phyloP scores from a whole-genome alignment of 768 basidiomycete genomes.

The Scleroderma bovista region DNA sequence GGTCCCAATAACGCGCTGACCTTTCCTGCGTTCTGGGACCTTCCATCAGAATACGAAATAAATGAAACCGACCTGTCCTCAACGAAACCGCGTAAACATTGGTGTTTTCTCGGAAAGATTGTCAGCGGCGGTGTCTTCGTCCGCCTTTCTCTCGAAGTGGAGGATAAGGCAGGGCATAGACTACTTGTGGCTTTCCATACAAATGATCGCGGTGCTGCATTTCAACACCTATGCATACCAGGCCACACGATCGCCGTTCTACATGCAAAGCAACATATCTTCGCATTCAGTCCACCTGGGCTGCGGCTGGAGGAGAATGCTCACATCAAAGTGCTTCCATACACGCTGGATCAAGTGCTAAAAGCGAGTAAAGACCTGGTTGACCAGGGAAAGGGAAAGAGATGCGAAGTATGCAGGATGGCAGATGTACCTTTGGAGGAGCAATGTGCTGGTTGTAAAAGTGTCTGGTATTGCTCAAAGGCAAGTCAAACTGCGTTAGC shows the following conservation, averaged over 20 bases:
- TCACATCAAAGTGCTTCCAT: conserved; percentile 23
- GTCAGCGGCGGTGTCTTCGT: conserved; percentile 21
- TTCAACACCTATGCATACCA: conserved; percentile 15
- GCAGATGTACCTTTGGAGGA: conserved; percentile 14
- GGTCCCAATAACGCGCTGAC: conserved; percentile 20
- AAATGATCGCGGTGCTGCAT: conserved; percentile 22
- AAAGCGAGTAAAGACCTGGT: conserved; percentile 16
- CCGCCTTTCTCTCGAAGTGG: conserved; percentile 24
- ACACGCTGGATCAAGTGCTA: conserved; percentile 22
- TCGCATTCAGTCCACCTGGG: conserved; percentile 26
- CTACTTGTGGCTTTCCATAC: conserved; percentile 27
- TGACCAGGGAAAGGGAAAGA: conserved; percentile 14
- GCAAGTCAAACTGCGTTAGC: conserved; percentile 6
- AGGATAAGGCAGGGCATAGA: conserved; percentile 21
- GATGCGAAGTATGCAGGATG: conserved; percentile 19
- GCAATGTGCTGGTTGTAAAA: conserved; percentile 24
- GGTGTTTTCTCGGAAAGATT: conserved; percentile 26
- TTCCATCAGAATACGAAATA: conserved; percentile 20
- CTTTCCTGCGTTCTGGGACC: conserved; percentile 19
- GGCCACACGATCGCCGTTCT: conserved; percentile 29
- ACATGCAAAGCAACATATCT: conserved; percentile 25
- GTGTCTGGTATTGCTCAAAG: conserved; percentile 27
- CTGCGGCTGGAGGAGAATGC: conserved; percentile 20
- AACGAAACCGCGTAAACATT: conserved; percentile 21
- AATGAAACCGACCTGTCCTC: conserved; percentile 17